Evolutionary conservation across 106 monocot genomes (phyloP).

Genomic region (Hemerocallis citrina): DNA sequence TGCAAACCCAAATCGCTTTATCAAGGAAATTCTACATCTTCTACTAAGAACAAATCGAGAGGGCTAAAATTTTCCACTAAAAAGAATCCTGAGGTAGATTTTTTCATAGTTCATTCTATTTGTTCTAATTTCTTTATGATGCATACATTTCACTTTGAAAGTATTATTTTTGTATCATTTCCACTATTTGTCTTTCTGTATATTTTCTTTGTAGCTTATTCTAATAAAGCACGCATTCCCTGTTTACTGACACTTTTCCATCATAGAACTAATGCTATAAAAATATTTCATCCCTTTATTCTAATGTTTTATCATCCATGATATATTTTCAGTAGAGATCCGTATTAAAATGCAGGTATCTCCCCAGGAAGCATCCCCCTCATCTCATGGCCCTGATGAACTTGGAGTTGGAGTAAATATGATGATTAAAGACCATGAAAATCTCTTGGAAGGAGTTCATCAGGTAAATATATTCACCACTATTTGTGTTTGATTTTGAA

Average conservation of each 20-base stretch:
- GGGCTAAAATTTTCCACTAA: slow-evolving; percentile 13
- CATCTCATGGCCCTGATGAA: slow-evolving; percentile 19
- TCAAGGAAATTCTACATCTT: slow-evolving; percentile 20
- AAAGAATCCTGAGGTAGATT: slow-evolving; percentile 41
- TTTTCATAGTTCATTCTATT: too few relatives aligned
- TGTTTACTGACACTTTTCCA: background rate
- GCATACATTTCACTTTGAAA: background rate
- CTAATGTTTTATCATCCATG: background rate
- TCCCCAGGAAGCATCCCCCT: slow-evolving; percentile 11
- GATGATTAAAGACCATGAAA: slow-evolving; percentile 7
- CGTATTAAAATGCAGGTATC: slow-evolving; percentile 20
- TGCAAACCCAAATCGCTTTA: slow-evolving; percentile 24
- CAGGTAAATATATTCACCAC: slow-evolving; percentile 31
- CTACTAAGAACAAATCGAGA: slow-evolving; percentile 30
- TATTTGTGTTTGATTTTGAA: background rate
- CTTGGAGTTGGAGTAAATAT: slow-evolving; percentile 22
- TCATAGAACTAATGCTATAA: background rate
- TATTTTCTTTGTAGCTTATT: background rate
- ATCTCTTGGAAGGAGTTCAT: slow-evolving; percentile 23
- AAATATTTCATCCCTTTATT: background rate
- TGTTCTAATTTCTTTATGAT: too few relatives aligned
- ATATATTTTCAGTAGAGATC: background rate
- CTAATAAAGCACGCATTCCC: background rate
- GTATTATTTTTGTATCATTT: background rate
- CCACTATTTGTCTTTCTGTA: background rate